Base-by-base conservation (phyloP, 2,329 filamentous ascomycete species). In the Calcarisporium arbuscula region DNA sequence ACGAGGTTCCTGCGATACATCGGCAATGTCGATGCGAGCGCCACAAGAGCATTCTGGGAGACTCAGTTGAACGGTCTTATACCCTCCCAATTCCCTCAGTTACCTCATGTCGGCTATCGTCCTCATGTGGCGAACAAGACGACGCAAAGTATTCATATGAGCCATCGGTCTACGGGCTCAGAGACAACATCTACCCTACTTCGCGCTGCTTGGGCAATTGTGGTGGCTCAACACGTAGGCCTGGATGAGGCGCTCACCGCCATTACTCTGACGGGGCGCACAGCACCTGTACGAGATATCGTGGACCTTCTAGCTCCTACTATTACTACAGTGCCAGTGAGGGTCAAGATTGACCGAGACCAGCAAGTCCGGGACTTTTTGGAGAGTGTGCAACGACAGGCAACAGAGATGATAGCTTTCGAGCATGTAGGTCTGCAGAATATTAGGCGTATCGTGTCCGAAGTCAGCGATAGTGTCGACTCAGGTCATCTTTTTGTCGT, bases 231-330 rank as follows among this genome's bases (percentile, higher is more conserved):
- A 6, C 23, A 35, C 27, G 17, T 28, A 5, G 33, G 27, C 15
- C 17, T 28, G 17, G 33, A 35, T 22, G 29, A 31, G 28, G 35
- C 49, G 3, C 6, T 47, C 9, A 51, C 47, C 17, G 49, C 44
- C 4, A 32, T 36, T 2, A 36, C 45, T 6, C 28, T 48, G 2
- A 43, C 41, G 2, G 51, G 51, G 8, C 41, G 49, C 7, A 39
- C 45, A 11, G 41, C 41, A 2, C 39, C 42, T 1, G 27, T 53
- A 6, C 17, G 30, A 2, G 45, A 43, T 7, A 44, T 53, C 7
- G 38, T 41, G 18, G 29, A 35, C 19, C 36, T 49, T 5, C 35
- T 43, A 4, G 50, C 40, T 1, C 43, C 45, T 12, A 30, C 40
- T 6, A 39, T 47, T 8, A 36, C 39, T 10, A 47, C 42, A 1